Evolutionary conservation across 2,329 filamentous ascomycete genomes (phyloP).

Genomic region (Thielaviopsis cerberus): DNA sequence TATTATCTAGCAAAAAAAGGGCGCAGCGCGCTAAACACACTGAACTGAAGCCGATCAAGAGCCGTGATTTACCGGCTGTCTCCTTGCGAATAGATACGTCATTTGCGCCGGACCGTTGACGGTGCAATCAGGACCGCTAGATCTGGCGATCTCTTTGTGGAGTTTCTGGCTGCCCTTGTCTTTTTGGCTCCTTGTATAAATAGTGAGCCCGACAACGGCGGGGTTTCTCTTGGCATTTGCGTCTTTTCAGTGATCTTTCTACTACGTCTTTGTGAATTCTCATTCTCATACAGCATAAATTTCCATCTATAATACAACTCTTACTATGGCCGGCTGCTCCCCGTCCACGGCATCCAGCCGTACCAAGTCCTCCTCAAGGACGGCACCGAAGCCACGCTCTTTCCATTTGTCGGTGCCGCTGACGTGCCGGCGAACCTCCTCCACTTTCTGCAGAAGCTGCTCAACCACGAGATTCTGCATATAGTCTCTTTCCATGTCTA

Average conservation of each 20-base stretch:
- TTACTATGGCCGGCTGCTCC: conserved; percentile 33
- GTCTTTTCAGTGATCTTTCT: background rate
- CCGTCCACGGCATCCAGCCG: conserved; percentile 44
- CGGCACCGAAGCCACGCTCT: conserved; percentile 64
- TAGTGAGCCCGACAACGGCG: background rate
- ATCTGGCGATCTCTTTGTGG: no score
- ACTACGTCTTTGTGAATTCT: no score
- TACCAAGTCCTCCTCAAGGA: conserved; percentile 54
- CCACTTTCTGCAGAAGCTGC: conserved; percentile 60
- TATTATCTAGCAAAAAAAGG: no score
- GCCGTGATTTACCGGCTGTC: no score
- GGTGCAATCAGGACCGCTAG: no score
- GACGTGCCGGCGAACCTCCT: conserved; percentile 61
- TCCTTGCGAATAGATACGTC: no score
- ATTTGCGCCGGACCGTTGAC: no score
- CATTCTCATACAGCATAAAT: no score
- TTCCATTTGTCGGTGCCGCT: conserved; percentile 60
- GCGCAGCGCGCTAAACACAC: no score
- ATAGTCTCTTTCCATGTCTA: no score
- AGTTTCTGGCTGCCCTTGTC: background rate
- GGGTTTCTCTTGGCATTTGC: background rate
- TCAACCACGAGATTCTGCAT: conserved; percentile 83
- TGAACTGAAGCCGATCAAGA: no score
- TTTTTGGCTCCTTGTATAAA: background rate
- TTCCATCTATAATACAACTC: background rate